These are phyloP conservation scores for Sclerotinia spermophila DNA, from an alignment of 2,329 filamentous ascomycete species.

Conservation along the genomic window DNA sequence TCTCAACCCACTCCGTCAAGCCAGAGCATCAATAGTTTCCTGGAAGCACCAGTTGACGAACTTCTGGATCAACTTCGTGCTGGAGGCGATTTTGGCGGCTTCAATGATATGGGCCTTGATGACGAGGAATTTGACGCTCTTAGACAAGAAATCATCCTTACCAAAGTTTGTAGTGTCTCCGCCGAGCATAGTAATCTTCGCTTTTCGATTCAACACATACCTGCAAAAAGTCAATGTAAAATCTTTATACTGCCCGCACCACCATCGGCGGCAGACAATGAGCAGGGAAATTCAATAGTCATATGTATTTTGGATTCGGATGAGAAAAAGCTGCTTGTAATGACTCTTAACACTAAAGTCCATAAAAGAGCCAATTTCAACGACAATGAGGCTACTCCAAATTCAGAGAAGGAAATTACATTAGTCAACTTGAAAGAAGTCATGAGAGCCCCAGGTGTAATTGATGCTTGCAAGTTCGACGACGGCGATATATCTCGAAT, in stretches of 20 bases:
- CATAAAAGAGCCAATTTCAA: slow-evolving; percentile 26
- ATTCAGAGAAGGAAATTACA: slow-evolving; percentile 35
- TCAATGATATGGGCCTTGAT: slow-evolving; percentile 68
- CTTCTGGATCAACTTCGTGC: slow-evolving; percentile 65
- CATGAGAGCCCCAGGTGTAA: slow-evolving; percentile 58
- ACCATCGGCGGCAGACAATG: slow-evolving; percentile 51
- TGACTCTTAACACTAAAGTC: slow-evolving; percentile 54
- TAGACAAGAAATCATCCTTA: slow-evolving; percentile 67
- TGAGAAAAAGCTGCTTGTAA: slow-evolving; percentile 63
- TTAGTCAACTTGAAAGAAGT: slow-evolving; percentile 31
- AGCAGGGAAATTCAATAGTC: slow-evolving; percentile 53
- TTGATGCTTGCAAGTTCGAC: slow-evolving; percentile 67
- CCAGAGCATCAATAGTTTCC: slow-evolving; percentile 55
- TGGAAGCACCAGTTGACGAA: slow-evolving; percentile 66
- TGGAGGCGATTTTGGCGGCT: slow-evolving; percentile 61
- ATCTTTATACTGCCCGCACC: slow-evolving; percentile 66
- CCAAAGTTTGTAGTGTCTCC: slow-evolving; percentile 65
- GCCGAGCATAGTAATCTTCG: slow-evolving; percentile 58
- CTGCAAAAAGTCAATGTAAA: slow-evolving; percentile 53
- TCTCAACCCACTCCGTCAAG: slow-evolving; percentile 36
- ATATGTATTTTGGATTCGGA: slow-evolving; percentile 68
- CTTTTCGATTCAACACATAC: slow-evolving; percentile 53
- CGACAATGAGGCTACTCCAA: slow-evolving; percentile 26
- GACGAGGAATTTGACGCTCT: slow-evolving; percentile 70
- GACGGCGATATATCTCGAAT: slow-evolving; percentile 67